These are phyloP conservation scores for Cytospora piceae DNA, from an alignment of 2,329 filamentous ascomycete genomes.

Conservation along the genomic window DNA sequence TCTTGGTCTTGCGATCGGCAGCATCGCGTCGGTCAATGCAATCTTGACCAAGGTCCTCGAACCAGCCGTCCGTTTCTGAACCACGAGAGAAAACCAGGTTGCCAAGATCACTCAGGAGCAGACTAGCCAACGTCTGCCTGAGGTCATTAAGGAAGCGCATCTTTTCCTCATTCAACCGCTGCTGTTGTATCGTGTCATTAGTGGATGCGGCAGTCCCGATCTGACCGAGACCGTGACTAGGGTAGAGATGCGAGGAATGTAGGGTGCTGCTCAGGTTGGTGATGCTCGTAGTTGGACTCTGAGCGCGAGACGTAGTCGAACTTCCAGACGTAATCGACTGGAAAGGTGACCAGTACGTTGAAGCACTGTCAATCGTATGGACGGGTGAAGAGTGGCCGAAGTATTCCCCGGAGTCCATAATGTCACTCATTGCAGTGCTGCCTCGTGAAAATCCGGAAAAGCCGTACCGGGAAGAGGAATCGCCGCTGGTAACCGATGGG, in stretches of 20 bases:
- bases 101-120: slow-evolving; percentile 87
- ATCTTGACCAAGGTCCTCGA: slow-evolving; percentile 68
- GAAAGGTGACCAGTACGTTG: slow-evolving; percentile 90
- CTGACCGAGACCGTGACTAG: slow-evolving; percentile 55
- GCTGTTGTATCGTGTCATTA: slow-evolving; percentile 68
- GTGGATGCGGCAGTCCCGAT: slow-evolving; percentile 70
- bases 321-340: slow-evolving; percentile 68
- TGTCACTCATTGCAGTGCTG: slow-evolving; percentile 63
- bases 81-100: slow-evolving; percentile 84
- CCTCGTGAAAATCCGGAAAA: slow-evolving; percentile 60
- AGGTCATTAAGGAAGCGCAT: slow-evolving; percentile 76
- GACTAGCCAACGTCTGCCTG: slow-evolving; percentile 77
- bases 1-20: slow-evolving; percentile 52
- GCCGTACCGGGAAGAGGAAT: slow-evolving; percentile 57
- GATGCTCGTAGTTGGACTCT: slow-evolving; percentile 65
- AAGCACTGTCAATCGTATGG: slow-evolving; percentile 72
- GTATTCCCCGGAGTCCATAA: slow-evolving; percentile 71
- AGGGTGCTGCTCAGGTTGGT: slow-evolving; percentile 58
- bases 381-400: slow-evolving; percentile 69
- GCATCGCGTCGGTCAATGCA: slow-evolving; percentile 66
- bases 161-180: slow-evolving; percentile 69
- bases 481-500: slow-evolving; percentile 70
- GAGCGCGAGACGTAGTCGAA: slow-evolving; percentile 60
- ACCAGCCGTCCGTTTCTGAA: slow-evolving; percentile 92
- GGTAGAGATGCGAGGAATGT: slow-evolving; percentile 47